phyloP scores from a whole-genome alignment of 2,329 filamentous ascomycete genomes.

The Colletotrichum liriopes region DNA sequence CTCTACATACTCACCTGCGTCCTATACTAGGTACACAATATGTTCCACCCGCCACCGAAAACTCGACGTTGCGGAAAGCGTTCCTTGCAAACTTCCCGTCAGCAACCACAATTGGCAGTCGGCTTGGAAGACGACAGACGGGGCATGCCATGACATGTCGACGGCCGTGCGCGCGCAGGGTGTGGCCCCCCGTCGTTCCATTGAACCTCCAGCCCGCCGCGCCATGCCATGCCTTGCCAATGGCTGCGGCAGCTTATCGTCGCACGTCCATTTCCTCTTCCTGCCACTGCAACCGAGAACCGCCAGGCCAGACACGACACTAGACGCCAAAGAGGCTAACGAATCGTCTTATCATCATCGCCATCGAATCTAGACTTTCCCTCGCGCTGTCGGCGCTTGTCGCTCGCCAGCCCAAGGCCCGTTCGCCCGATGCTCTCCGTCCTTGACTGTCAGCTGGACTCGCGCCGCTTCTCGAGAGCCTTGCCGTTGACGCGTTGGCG shows the following conservation, averaged over 20 bases:
- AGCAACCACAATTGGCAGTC: not conserved
- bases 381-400: conserved; percentile 34
- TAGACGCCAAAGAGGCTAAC: conserved; percentile 5
- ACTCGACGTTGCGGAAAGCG: not conserved
- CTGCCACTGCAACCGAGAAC: not conserved
- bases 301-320: not conserved
- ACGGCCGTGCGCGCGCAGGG: conserved; percentile 26
- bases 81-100: conserved; percentile 4
- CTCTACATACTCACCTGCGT: not conserved
- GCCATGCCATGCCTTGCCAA: conserved; percentile 10
- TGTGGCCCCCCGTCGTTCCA: conserved; percentile 6
- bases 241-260: conserved; percentile 28
- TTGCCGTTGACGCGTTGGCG: conserved; percentile 12
- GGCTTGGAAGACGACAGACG: not conserved
- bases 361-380: conserved; percentile 17
- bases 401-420: conserved; percentile 7
- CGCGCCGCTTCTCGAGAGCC: not conserved
- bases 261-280: conserved; percentile 25
- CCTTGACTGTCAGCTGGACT: not conserved
- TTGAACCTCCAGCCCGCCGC: conserved; percentile 8
- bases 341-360: conserved; percentile 16
- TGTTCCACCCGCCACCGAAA: not conserved
- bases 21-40: not conserved
- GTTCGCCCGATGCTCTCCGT: conserved; percentile 11
- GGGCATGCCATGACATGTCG: conserved; percentile 16